These are phyloP conservation scores for Apiospora hydei DNA, from an alignment of 2,329 filamentous ascomycete species.

Conservation along the genomic window DNA sequence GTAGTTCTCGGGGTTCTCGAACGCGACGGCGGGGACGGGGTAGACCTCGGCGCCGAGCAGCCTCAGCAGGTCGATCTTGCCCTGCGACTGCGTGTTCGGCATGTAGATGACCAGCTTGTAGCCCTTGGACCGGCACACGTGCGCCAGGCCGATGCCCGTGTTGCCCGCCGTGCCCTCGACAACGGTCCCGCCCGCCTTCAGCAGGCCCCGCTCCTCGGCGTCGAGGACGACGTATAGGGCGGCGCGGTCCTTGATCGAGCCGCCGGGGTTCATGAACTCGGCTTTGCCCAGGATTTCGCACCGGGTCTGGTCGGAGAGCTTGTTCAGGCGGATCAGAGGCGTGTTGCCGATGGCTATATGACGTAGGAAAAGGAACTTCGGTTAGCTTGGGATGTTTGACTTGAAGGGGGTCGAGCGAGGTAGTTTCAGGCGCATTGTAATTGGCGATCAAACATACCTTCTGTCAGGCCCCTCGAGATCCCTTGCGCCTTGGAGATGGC, in stretches of 20 bases:
- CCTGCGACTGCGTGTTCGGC: conserved; percentile 98
- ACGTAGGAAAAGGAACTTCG: not conserved
- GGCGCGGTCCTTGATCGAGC: conserved; percentile 94
- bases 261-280: conserved; percentile 98
- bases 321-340: conserved; percentile 88
- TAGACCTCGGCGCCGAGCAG: conserved; percentile 94
- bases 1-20: conserved; percentile 95
- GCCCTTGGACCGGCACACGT: conserved; percentile 90
- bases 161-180: conserved; percentile 98
- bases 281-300: conserved; percentile 96
- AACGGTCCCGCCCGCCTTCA: conserved; percentile 88
- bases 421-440: not conserved
- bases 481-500: conserved; percentile 82
- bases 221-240: conserved; percentile 93
- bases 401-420: conserved; percentile 12
- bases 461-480: conserved; percentile 78
- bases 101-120: conserved; percentile 99
- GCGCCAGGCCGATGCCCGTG: conserved; percentile 95
- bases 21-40: conserved; percentile 93
- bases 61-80: conserved; percentile 92
- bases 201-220: conserved; percentile 85
- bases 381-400: not conserved
- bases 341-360: conserved; percentile 95
- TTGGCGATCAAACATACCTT: conserved; percentile 64
- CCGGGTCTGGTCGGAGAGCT: conserved; percentile 86